Base-by-base conservation (phyloP, 805 yeast species). In the Pichia cephalocereana region DNA sequence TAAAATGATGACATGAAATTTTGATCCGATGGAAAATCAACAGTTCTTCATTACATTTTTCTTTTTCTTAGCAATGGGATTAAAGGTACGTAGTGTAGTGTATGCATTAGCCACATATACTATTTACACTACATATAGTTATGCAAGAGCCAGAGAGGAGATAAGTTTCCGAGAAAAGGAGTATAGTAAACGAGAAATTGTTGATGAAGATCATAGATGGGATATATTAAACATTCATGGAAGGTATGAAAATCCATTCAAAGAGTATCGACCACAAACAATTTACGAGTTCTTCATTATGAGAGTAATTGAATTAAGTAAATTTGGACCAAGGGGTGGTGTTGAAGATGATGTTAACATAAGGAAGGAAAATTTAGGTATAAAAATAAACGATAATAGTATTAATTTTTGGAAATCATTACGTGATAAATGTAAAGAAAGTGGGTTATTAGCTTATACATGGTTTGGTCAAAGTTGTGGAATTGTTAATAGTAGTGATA, bases 391-490 rank as follows among this genome's bases (percentile, higher is more conserved):
- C 40, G 76, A 73, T 42, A 12, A 17, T 4, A 57, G 74, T 18
- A 57, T 75, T 54, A 50, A 41, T 9, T 37, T 37, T 37, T 17
- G 23, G 23, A 18, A 37, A 37, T 18, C 23, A 46, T 58, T 4
- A 52, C 53, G 15, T 52, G 49, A n/a, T 54, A 40, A 54, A 62
- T 28, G 41, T 38, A 17, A 32, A 38, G 19, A 44, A 17, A 31
- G 62, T 11, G 68, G 76, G 28, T 72, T 83, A 55, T 52, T 86
- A 56, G 71, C 84, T 2, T 76, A 83, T 58, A 88, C 96, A 0
- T 91, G 98, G 98, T 64, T 91, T 40, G 98, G 98, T 5, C 98
- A 91, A 62, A 83, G 93, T 49, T 89, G 96, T 64, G 76, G 90
- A 2, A 74, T 78, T 46, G 69, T 89, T 5, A 88, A 86, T 57